Conservation (phyloP, 2,329 filamentous ascomycete genomes). For the Emmonsiellopsis sp. region DNA sequence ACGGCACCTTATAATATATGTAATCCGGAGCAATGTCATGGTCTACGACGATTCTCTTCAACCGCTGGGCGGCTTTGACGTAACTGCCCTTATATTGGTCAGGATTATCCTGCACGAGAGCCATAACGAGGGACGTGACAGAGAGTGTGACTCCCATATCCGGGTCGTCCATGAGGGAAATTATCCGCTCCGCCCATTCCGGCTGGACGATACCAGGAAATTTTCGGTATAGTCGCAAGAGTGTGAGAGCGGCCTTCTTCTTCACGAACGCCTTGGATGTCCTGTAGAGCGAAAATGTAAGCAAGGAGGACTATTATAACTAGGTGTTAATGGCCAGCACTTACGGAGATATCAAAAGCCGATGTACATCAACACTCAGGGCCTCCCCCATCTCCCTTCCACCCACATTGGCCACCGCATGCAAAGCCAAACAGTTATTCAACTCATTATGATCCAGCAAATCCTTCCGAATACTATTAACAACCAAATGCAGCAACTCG, state of each 20-base stretch:
- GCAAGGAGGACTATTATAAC: neutral
- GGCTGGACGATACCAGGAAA: constrained; percentile 86
- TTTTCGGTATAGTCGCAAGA: constrained; percentile 90
- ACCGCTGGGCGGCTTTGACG: constrained; percentile 77
- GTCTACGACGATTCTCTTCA: constrained; percentile 86
- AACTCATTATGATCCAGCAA: constrained; percentile 90
- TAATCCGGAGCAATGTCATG: constrained; percentile 85
- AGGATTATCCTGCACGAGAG: constrained; percentile 84
- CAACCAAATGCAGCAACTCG: constrained; percentile 87
- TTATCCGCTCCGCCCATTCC: constrained; percentile 95
- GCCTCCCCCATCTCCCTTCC: constrained; percentile 96
- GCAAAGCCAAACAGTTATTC: constrained; percentile 91
- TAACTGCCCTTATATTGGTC: constrained; percentile 92
- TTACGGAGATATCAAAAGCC: constrained; percentile 87
- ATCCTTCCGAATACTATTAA: constrained; percentile 98
- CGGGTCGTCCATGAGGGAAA: constrained; percentile 95
- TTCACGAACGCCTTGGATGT: constrained; percentile 96
- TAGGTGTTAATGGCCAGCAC: constrained; percentile 27
- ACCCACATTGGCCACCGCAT: constrained; percentile 96
- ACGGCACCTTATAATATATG: constrained; percentile 98
- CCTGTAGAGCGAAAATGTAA: constrained; percentile 23
- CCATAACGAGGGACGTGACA: constrained; percentile 90
- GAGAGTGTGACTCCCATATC: constrained; percentile 93
- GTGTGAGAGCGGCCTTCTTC: constrained; percentile 93
- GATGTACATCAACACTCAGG: constrained; percentile 80